phyloP scores from a whole-genome alignment of 2,329 filamentous ascomycete species.

The Diplocarpon mali region DNA sequence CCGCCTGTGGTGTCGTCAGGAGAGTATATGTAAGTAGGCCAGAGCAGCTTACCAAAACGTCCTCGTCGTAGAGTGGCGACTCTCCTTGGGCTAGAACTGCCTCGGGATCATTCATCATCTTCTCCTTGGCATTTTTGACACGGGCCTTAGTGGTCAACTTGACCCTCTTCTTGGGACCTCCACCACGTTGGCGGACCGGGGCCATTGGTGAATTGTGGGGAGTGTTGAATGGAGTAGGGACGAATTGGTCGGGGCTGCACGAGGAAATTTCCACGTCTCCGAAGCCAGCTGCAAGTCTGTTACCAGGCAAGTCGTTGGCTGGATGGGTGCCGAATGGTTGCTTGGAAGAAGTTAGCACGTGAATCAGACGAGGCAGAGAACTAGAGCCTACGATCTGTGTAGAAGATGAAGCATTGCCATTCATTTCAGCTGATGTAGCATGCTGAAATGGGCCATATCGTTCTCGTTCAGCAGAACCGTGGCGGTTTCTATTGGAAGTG shows the following conservation, averaged over 20 bases:
- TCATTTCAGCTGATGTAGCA: too few relatives aligned
- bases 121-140: constrained; percentile 1
- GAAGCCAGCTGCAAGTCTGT: neutral
- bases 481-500: neutral
- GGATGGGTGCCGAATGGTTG: neutral
- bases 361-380: too few relatives aligned
- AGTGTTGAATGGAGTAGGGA: neutral
- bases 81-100: neutral
- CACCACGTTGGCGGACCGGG: neutral
- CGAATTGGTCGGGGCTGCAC: neutral
- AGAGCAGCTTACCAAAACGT: neutral
- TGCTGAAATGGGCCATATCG: too few relatives aligned
- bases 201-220: neutral
- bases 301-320: neutral
- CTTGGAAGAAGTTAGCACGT: neutral
- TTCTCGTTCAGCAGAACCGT: neutral
- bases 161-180: constrained; percentile 1
- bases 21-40: too few relatives aligned
- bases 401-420: too few relatives aligned
- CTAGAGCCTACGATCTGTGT: too few relatives aligned
- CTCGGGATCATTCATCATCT: neutral
- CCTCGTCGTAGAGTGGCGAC: constrained; percentile 1
- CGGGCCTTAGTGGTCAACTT: neutral
- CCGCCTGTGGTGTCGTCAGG: neutral
- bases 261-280: neutral